A percentile compares a stretch with the other conserved stretches of the same genome.
These are phyloP conservation scores for Fraxinus latifolia DNA, from an alignment of 305 asterid genomes.

Conservation along the genomic window DNA sequence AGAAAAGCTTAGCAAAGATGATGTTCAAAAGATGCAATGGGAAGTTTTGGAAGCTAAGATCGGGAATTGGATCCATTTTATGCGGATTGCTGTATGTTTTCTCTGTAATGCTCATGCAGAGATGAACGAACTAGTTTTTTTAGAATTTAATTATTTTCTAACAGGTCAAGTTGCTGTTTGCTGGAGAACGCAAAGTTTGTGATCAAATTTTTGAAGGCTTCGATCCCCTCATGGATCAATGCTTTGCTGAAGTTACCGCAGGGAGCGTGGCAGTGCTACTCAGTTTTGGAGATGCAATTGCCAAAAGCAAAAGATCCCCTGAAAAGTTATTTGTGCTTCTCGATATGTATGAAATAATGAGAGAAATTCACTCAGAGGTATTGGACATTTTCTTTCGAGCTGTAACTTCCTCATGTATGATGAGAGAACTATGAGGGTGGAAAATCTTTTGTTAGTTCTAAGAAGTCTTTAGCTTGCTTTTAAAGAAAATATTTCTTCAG, in stretches of 20 bases:
- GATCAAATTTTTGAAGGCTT: slow-evolving; percentile 87
- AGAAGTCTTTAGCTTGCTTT: slow-evolving; percentile 6
- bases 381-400: slow-evolving; percentile 17
- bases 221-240: slow-evolving; percentile 77
- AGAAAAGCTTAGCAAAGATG: slow-evolving; percentile 98
- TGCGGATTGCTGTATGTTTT: slow-evolving; percentile 90
- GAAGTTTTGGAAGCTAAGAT: slow-evolving; percentile 97
- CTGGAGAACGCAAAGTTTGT: slow-evolving; percentile 90
- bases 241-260: slow-evolving; percentile 88
- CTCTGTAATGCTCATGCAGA: slow-evolving; percentile 12
- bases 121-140: slow-evolving; percentile 9
- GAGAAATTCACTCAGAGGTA: slow-evolving; percentile 94
- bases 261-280: slow-evolving; percentile 89
- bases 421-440: not conserved
- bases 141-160: slow-evolving; percentile 25
- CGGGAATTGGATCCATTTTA: slow-evolving; percentile 97
- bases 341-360: slow-evolving; percentile 98
- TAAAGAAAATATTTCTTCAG: slow-evolving; percentile 1
- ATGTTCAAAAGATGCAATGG: slow-evolving; percentile 99
- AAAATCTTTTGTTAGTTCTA: slow-evolving; percentile 7
- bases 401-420: not conserved
- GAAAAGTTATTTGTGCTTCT: slow-evolving; percentile 95
- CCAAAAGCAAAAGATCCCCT: slow-evolving; percentile 96
- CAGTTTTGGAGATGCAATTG: slow-evolving; percentile 99
- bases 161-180: slow-evolving; percentile 91